phyloP scores from a whole-genome alignment of 441 rosid genomes.

The Gossypium schwendimanii region DNA sequence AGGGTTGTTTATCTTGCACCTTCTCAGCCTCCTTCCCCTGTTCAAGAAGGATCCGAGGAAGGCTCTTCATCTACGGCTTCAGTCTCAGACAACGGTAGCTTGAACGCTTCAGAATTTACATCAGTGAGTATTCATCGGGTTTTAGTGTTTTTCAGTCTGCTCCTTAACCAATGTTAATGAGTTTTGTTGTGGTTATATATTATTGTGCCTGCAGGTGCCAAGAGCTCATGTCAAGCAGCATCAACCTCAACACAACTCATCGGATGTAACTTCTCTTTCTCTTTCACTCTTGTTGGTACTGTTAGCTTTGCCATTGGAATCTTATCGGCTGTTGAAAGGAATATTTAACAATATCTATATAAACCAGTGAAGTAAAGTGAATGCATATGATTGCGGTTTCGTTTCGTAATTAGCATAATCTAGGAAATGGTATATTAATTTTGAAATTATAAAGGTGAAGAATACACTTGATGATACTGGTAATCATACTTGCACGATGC shows the following conservation, averaged over 20 bases:
- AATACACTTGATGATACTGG: background rate
- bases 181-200: slow-evolving; percentile 6
- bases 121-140: slow-evolving; percentile 19
- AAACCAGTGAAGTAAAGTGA: background rate
- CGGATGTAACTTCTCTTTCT: slow-evolving; percentile 40
- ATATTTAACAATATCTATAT: background rate
- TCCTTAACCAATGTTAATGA: background rate
- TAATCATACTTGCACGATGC: background rate
- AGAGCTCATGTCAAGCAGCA: slow-evolving; percentile 32
- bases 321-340: background rate
- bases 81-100: slow-evolving; percentile 48
- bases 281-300: background rate
- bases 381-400: too few relatives aligned
- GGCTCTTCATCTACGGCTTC: slow-evolving; percentile 75
- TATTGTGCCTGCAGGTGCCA: slow-evolving; percentile 37
- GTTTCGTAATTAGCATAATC: background rate
- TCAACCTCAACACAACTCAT: slow-evolving; percentile 42
- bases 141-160: background rate
- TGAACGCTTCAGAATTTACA: slow-evolving; percentile 32
- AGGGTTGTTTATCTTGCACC: slow-evolving; percentile 72
- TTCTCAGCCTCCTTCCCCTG: slow-evolving; percentile 81
- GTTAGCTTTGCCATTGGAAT: background rate
- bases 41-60: slow-evolving; percentile 81
- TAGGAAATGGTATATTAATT: background rate
- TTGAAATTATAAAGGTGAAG: too few relatives aligned